Evolutionary conservation across 352 stramenopile genomes (phyloP).

Genomic region (Globisporangium nodosum): DNA sequence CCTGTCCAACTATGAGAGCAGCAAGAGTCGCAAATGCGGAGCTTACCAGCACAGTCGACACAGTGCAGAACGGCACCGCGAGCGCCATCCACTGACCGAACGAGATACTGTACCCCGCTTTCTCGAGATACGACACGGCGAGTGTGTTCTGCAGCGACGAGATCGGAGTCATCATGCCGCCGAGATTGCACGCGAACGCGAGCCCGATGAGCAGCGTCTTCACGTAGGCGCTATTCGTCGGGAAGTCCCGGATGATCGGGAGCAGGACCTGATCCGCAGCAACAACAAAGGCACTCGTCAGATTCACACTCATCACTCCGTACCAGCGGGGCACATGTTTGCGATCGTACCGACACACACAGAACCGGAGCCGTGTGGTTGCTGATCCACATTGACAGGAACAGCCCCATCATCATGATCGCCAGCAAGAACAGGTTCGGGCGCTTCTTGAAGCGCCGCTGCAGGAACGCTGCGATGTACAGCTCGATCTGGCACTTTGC

Average conservation of each 20-base stretch:
- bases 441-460: slow-evolving; percentile 86
- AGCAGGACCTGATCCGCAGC: slow-evolving; percentile 42
- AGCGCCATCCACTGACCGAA: slow-evolving; percentile 91
- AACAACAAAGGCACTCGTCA: neutral
- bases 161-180: slow-evolving; percentile 93
- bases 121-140: slow-evolving; percentile 82
- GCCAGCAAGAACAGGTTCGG: slow-evolving; percentile 88
- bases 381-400: slow-evolving; percentile 92
- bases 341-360: slow-evolving; percentile 75
- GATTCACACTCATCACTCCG: neutral
- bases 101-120: slow-evolving; percentile 81
- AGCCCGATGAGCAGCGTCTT: slow-evolving; percentile 90
- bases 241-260: slow-evolving; percentile 87
- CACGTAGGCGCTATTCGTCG: slow-evolving; percentile 77
- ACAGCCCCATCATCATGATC: slow-evolving; percentile 92
- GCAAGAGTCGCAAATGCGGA: neutral
- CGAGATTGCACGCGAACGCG: slow-evolving; percentile 91
- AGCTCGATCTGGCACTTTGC: slow-evolving; percentile 91
- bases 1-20: neutral
- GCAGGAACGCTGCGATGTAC: slow-evolving; percentile 85
- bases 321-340: neutral
- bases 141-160: slow-evolving; percentile 88
- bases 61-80: slow-evolving; percentile 83
- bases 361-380: slow-evolving; percentile 92
- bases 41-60: slow-evolving; percentile 78